phyloP scores from a whole-genome alignment of 768 basidiomycete species.

The Hygrophorus pudorinus region DNA sequence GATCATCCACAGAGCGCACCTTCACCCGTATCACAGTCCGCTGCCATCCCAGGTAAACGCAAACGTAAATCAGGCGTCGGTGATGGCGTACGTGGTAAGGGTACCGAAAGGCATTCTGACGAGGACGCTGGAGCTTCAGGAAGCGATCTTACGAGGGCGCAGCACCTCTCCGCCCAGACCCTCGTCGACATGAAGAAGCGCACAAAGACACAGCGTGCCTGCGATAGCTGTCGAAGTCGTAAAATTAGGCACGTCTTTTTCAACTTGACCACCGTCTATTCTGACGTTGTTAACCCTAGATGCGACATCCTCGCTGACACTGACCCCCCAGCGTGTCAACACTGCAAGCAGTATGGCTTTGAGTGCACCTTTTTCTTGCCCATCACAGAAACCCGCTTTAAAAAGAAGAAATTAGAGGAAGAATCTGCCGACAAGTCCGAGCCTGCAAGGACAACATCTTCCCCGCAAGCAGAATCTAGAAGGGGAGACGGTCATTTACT shows the following conservation, averaged over 20 bases:
- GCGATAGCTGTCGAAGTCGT: constrained; percentile 82
- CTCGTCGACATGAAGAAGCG: constrained; percentile 69
- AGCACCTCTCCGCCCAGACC: constrained; percentile 16
- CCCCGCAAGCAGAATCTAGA: constrained; percentile 36
- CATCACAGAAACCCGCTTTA: constrained; percentile 97
- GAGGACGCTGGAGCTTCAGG: constrained; percentile 47
- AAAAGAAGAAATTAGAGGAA: constrained; percentile 85
- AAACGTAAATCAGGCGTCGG: constrained; percentile 43
- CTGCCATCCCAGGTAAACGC: constrained; percentile 40
- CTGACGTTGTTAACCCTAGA: constrained; percentile 19
- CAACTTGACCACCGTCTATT: background rate
- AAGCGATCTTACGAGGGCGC: constrained; percentile 29
- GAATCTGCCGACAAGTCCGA: constrained; percentile 35
- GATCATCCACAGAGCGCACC: constrained; percentile 26
- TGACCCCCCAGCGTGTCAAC: constrained; percentile 79
- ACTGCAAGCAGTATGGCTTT: constrained; percentile 89
- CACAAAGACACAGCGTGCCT: constrained; percentile 85
- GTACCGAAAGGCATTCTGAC: constrained; percentile 44
- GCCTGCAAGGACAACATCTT: constrained; percentile 19
- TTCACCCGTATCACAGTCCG: constrained; percentile 22
- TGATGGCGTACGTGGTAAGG: constrained; percentile 27
- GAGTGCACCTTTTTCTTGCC: constrained; percentile 98
- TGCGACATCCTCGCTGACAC: constrained; percentile 79
- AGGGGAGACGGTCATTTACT: constrained; percentile 54
- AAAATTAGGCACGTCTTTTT: constrained; percentile 46